phyloP scores from a whole-genome alignment of 306 rosid species.

The Echinosophora koreensis region DNA sequence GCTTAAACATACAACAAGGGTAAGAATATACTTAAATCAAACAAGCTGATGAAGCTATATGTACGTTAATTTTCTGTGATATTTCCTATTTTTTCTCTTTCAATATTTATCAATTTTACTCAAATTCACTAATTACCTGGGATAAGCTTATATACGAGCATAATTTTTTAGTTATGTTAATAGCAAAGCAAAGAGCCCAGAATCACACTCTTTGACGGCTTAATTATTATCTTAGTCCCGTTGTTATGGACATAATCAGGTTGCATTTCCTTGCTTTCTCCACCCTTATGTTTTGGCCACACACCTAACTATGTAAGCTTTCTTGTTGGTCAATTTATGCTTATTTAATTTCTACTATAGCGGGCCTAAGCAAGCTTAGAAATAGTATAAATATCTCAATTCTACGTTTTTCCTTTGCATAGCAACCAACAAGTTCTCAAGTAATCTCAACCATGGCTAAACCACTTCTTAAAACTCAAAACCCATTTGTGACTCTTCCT shows the following conservation, averaged over 20 bases:
- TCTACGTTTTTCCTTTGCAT: neutral
- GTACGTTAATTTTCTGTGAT: no score
- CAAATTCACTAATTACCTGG: no score
- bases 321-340: neutral
- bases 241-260: neutral
- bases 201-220: no score
- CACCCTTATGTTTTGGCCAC: neutral
- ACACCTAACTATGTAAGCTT: neutral
- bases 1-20: no score
- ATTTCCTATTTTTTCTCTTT: no score
- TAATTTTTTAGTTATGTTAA: no score
- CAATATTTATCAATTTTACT: no score
- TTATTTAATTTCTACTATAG: neutral
- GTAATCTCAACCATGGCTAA: constrained; percentile 5
- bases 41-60: no score
- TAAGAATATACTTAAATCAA: no score
- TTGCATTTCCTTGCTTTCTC: neutral
- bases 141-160: no score
- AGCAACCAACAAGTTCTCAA: neutral
- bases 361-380: neutral
- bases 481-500: neutral
- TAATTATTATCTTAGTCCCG: no score
- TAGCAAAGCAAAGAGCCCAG: no score
- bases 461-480: neutral
- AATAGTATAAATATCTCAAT: neutral